Evolutionary conservation across 257 asterid species (phyloP), one percentile per base, ranked within the genome.

Genomic region (Leonotis leonurus): DNA sequence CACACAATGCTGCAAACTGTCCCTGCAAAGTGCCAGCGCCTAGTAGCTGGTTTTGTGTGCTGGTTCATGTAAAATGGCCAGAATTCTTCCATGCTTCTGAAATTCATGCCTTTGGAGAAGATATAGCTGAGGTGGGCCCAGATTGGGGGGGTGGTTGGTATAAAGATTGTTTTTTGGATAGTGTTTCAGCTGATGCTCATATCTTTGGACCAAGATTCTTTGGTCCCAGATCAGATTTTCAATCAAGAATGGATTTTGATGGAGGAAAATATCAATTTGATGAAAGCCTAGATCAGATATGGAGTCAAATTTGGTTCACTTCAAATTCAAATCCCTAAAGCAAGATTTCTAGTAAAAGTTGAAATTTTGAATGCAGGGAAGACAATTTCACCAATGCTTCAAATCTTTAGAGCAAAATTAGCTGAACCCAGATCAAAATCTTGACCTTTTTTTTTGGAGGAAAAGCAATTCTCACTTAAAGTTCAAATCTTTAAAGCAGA

Each of bases 1-100:
- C 92, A 89, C 51, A 85, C 5, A 1, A 92, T 67, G 67, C 99
- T 80, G 75, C 88, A 80, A 24, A 83, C 64, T 7, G 99, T 89
- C 11, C 95, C 99, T 11, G 70, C 86, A 70, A 89, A 92, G 62
- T 92, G 99, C 96, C 97, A 92, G 13, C 96, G 84, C 80, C 97
- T 80, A 10, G 99, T 92, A 0, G 94, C 85, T 61, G 82, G 55
- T 68, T 86, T 92, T 2, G 97, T 55, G 83, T 92, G 99, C 43
- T 92, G 99, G 69, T 71, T 89, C 99, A 89, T 73, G 75, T 89
- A 89, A 26, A 86, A 80, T n/a, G 84, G 81, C 99, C 99, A 92
- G 61, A 86, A 89, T 54, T 92, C 97, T 50, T 89, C 99, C 97
- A 92, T 75, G 75, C 72, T 92, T 70, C 98, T 81, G 80, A 80